Conservation (phyloP, 371 early-diverging fungal genomes). For the Entomophthora muscae region DNA sequence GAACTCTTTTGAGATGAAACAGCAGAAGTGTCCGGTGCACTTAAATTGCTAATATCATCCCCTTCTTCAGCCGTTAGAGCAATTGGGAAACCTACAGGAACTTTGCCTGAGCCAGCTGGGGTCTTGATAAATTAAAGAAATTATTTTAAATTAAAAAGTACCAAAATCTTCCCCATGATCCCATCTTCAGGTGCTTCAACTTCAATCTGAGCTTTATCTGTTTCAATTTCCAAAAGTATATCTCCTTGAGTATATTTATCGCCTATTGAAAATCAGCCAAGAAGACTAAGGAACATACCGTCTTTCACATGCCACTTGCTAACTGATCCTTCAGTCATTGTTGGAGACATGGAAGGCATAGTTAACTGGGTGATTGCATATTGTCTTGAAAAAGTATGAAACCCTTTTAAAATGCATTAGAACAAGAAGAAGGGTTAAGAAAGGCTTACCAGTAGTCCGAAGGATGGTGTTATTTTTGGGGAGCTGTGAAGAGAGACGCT, state of each 20-base stretch:
- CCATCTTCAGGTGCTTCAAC: slow-evolving; percentile 98
- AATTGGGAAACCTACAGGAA: neutral
- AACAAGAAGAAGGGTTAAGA: neutral
- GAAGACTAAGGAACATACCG: neutral
- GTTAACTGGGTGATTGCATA: slow-evolving; percentile 19
- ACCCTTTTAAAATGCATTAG: neutral
- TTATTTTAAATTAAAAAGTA: slow-evolving; percentile 12
- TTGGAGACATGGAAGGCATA: slow-evolving; percentile 97
- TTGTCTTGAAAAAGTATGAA: neutral
- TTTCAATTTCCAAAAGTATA: slow-evolving; percentile 93
- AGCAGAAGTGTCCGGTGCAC: neutral
- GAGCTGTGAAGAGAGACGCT: neutral
- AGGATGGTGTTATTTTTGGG: neutral
- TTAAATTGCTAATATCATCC: slow-evolving; percentile 4
- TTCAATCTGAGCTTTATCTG: slow-evolving; percentile 99
- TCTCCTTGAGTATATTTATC: slow-evolving; percentile 84
- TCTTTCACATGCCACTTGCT: slow-evolving; percentile 83
- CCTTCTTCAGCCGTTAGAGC: slow-evolving; percentile 5
- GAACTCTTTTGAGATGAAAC: neutral
- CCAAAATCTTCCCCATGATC: slow-evolving; percentile 81
- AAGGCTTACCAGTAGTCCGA: neutral
- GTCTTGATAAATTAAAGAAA: neutral
- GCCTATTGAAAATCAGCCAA: slow-evolving; percentile 14
- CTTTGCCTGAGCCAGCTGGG: slow-evolving; percentile 16
- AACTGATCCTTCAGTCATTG: slow-evolving; percentile 95